These are phyloP conservation scores for Aspergillus cejpii DNA, from an alignment of 2,329 filamentous ascomycete species.

Conservation along the genomic window DNA sequence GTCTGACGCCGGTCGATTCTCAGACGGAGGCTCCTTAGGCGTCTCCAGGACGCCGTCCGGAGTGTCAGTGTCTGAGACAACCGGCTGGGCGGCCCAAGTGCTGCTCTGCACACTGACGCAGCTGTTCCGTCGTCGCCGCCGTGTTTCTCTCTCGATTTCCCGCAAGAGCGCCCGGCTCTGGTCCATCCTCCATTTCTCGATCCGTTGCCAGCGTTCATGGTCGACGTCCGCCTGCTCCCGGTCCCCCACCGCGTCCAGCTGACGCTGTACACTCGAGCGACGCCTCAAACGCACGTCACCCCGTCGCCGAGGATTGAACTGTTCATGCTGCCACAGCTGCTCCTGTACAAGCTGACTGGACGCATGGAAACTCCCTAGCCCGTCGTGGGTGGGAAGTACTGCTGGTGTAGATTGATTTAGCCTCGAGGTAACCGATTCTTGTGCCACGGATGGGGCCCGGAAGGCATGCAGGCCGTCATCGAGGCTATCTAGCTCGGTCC, in stretches of 20 bases:
- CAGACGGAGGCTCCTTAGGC: constrained; percentile 48
- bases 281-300: constrained; percentile 42
- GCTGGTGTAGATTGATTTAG: constrained; percentile 55
- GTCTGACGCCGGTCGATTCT: constrained; percentile 34
- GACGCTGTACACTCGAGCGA: constrained; percentile 52
- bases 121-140: constrained; percentile 49
- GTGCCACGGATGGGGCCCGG: constrained; percentile 53
- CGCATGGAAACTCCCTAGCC: constrained; percentile 73
- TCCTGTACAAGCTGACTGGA: constrained; percentile 63
- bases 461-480: constrained; percentile 90
- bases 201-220: constrained; percentile 69
- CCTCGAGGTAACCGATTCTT: constrained; percentile 37
- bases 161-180: constrained; percentile 80
- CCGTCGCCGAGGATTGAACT: constrained; percentile 66
- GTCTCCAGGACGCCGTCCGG: constrained; percentile 38
- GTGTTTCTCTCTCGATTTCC: constrained; percentile 80
- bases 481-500: constrained; percentile 81
- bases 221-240: constrained; percentile 55
- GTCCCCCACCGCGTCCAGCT: constrained; percentile 51
- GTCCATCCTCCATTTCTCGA: constrained; percentile 87
- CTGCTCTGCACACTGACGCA: constrained; percentile 21
- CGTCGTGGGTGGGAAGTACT: constrained; percentile 86
- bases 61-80: constrained; percentile 14
- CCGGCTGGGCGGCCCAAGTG: constrained; percentile 11
- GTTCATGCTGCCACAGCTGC: constrained; percentile 82